Conservation (phyloP, 768 basidiomycete species). For the Rhizopogon vesiculosus region DNA sequence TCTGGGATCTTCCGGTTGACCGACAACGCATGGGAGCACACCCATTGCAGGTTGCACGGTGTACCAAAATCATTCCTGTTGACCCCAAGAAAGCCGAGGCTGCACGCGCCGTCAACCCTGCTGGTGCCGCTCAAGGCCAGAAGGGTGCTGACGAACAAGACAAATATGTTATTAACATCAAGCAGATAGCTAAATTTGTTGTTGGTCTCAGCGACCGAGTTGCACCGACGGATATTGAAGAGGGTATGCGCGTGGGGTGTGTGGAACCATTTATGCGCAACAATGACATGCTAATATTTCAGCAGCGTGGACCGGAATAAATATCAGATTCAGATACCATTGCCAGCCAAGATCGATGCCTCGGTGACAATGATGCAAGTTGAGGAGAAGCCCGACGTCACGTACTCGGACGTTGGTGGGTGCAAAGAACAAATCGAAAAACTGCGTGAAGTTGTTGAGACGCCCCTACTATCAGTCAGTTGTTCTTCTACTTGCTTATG, state of each 20-base stretch:
- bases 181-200: conserved; percentile 99
- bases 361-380: conserved; percentile 99
- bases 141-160: conserved; percentile 99
- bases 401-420: conserved; percentile 96
- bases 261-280: conserved; percentile 18
- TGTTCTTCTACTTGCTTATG: not conserved
- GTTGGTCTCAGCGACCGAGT: conserved; percentile 96
- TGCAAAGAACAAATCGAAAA: conserved; percentile 99
- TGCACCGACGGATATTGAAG: conserved; percentile 96
- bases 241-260: conserved; percentile 99
- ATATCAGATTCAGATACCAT: conserved; percentile 97
- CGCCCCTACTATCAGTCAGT: conserved; percentile 86
- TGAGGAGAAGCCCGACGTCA: conserved; percentile 97
- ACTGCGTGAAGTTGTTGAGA: conserved; percentile 95
- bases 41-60: conserved; percentile 93
- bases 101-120: conserved; percentile 73
- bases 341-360: conserved; percentile 98
- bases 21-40: conserved; percentile 89
- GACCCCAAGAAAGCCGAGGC: conserved; percentile 72
- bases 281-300: conserved; percentile 5
- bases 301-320: conserved; percentile 88
- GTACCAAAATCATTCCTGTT: conserved; percentile 95
- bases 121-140: conserved; percentile 76
- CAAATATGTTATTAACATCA: conserved; percentile 99
- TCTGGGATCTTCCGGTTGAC: conserved; percentile 97